Base-by-base conservation (phyloP, 441 rosid species). In the Caryocar brasiliense region DNA sequence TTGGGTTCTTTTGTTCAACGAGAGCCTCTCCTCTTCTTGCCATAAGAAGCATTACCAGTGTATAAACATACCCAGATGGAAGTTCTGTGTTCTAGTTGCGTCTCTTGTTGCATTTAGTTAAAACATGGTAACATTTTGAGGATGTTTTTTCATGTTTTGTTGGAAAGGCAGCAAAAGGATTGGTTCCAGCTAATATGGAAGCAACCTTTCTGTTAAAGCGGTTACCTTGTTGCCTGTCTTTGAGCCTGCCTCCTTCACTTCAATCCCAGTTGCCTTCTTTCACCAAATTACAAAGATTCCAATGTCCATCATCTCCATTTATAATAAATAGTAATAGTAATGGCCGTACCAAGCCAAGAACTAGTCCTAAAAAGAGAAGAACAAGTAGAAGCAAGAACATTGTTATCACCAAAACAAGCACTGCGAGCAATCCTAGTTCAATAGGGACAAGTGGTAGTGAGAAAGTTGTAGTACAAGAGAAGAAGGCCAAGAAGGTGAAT, bases 351-450 rank as follows among this genome's bases (percentile, higher is more conserved):
- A 61, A 67, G 54, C 62, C 70, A 38, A 54, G 35, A 54, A 61
- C 52, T 21, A 17, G 43, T 10, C 23, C 59, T 13, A 59, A 65
- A 30, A 72, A 71, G 72, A 74, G 63, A 66, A 80, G 50, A 38
- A 37, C 13, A 37, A 70, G 59, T 40, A 65, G 47, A 3, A 24
- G 34, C 36, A 22, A 2, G 5, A 2, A 35, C 3, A 18, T 4
- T 40, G 61, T 13, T 13, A 44, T 58, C 37, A 18, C 65, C 37
- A 68, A 73, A 44, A 34, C 67, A 2, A 70, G 40, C n/a, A 35
- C 46, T 57, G 49, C 44, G 37, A 51, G 12, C 4, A 9, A 4
- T 18, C 10, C 25, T 35, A 24, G 33, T 25, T 12, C 53, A 26
- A 32, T 58, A 36, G 37, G 10, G 27, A 11, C 20, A 13, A 61